Percentiles rank a stretch among this genome's conserved stretches.
These are phyloP conservation scores for Bimuria novae-zelandiae DNA, from an alignment of 2,329 filamentous ascomycete genomes.

Conservation along the genomic window DNA sequence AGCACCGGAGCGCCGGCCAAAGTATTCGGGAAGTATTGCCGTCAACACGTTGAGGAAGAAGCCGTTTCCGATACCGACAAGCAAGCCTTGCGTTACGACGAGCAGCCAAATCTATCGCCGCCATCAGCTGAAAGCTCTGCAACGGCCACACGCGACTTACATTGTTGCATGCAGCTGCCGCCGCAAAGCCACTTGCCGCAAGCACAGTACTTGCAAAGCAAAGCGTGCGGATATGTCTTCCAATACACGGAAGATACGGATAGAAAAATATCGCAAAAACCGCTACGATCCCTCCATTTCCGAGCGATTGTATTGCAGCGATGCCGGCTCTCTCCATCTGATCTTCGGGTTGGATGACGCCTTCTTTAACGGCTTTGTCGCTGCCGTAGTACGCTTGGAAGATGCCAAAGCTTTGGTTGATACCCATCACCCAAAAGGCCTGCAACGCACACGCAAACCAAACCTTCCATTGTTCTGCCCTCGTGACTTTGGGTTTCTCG, in stretches of 20 bases:
- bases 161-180: constrained; percentile 19
- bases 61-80: constrained; percentile 52
- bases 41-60: constrained; percentile 53
- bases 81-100: constrained; percentile 51
- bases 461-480: constrained; percentile 20
- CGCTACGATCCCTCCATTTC: constrained; percentile 25
- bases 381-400: constrained; percentile 32
- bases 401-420: constrained; percentile 27
- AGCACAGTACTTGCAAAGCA: constrained; percentile 20
- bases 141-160: constrained; percentile 12
- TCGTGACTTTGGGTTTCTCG: constrained; percentile 16
- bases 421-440: constrained; percentile 22
- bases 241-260: constrained; percentile 23
- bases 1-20: constrained; percentile 51
- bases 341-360: constrained; percentile 16
- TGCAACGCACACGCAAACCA: constrained; percentile 19
- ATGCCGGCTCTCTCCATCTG: constrained; percentile 17
- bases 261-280: constrained; percentile 24
- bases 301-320: constrained; percentile 24
- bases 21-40: constrained; percentile 56
- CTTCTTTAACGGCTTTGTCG: constrained; percentile 14
- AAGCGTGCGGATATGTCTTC: constrained; percentile 19
- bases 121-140: constrained; percentile 7
- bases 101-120: constrained; percentile 45
- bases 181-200: constrained; percentile 20